A percentile compares a stretch with the other conserved stretches of the same genome.
phyloP scores from a whole-genome alignment of 1,284 basidiomycete genomes.

The Boletellus deceptivus region DNA sequence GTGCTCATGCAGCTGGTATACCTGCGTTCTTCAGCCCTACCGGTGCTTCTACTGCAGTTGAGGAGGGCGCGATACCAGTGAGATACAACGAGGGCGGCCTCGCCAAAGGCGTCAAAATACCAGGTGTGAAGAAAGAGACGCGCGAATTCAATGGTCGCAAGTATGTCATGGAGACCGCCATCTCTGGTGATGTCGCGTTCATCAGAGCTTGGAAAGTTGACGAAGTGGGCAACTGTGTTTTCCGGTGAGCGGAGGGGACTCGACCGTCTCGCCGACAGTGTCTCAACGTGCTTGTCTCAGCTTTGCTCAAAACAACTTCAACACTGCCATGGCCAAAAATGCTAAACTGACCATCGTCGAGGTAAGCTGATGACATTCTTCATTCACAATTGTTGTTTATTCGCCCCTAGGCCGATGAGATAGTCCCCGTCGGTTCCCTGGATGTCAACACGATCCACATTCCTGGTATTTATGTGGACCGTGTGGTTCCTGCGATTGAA shows the following conservation, averaged over 20 bases:
- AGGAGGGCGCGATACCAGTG: slow-evolving; percentile 74
- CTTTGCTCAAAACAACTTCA: slow-evolving; percentile 90
- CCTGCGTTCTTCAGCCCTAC: slow-evolving; percentile 97
- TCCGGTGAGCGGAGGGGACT: slow-evolving; percentile 49
- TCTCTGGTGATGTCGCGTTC: slow-evolving; percentile 87
- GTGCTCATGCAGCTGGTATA: slow-evolving; percentile 92
- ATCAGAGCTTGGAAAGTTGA: slow-evolving; percentile 96
- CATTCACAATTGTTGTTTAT: slow-evolving; percentile 2
- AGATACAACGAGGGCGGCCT: slow-evolving; percentile 70
- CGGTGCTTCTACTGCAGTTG: slow-evolving; percentile 86
- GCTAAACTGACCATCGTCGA: slow-evolving; percentile 92
- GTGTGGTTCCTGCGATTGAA: slow-evolving; percentile 76
- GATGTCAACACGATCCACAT: slow-evolving; percentile 84
- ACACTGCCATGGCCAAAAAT: slow-evolving; percentile 82
- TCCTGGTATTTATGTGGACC: slow-evolving; percentile 85
- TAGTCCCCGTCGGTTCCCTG: slow-evolving; percentile 84
- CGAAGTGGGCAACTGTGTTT: slow-evolving; percentile 83
- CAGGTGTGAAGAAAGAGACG: slow-evolving; percentile 77
- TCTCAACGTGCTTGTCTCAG: slow-evolving; percentile 37
- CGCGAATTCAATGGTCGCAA: slow-evolving; percentile 79
- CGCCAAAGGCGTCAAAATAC: slow-evolving; percentile 61
- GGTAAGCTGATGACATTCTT: slow-evolving; percentile 38
- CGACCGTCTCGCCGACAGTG: not conserved
- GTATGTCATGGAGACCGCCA: slow-evolving; percentile 86
- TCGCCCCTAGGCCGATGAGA: slow-evolving; percentile 74